Base-by-base conservation (phyloP, 306 rosid species). In the Rosa lucieae region DNA sequence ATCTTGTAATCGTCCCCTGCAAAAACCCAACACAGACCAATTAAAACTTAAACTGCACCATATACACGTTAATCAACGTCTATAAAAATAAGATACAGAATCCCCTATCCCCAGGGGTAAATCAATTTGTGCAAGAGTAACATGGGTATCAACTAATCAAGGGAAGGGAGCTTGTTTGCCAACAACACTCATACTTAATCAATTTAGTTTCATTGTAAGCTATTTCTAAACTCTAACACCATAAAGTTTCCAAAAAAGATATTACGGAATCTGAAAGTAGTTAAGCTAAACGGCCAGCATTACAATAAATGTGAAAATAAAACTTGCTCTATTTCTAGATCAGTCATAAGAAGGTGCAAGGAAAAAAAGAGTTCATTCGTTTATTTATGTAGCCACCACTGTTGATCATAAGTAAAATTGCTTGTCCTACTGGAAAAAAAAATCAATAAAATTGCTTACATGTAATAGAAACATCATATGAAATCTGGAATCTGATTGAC, bases 1-100 rank as follows among this genome's bases (percentile, higher is more conserved):
- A 94, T 94, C 88, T 94, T 94, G 92, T 94, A 94, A 82, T 94
- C 98, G 80, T 94, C 98, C 87, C 98, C 98, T 94, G 93, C 79
- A 77, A 62, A 85, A 85, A 72, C 58, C 72, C 77, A 58, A 77
- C 66, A 66, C 74, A 23, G 42, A 70, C 42, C 68, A 52, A 20
- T 75, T 53, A 58, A 67, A 18, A 23, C 14, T 73, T 15, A 13
- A 52, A 65, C 44, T n/a, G 13, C 14, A 39, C 48, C 3, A 39
- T 48, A 35, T 62, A 52, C 23, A 15, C 43, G 12, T 13, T 46
- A 56, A 35, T n/a, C 17, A 44, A 7, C 53, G 18, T 39, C 39
- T 26, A 52, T n/a, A n/a, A 32, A 21, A 21, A 51, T 11, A 40
- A 20, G 3, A 5, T 11, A 15, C 0, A 18, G 26, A 37, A 42